Percentiles rank a stretch among this genome's conserved stretches.
phyloP scores from a whole-genome alignment of 345 rosid genomes.

The Boechera divaricarpa region DNA sequence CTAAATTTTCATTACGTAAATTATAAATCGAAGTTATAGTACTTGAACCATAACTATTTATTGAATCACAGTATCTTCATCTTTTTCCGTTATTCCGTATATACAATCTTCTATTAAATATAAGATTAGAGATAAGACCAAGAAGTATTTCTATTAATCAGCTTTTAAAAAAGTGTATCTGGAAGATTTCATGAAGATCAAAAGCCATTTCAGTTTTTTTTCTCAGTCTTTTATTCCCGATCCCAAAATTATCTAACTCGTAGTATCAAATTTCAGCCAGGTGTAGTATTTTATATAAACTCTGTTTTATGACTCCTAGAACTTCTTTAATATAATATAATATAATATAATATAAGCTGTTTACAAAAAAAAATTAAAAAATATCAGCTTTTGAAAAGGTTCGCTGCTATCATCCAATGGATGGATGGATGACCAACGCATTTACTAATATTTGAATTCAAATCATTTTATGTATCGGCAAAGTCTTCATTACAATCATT shows the following conservation, averaged over 20 bases:
- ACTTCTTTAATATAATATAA: too few species aligned
- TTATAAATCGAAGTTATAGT: not conserved
- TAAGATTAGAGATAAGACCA: not conserved
- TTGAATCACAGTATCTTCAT: not conserved
- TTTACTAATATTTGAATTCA: not conserved
- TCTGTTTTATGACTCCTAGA: too few species aligned
- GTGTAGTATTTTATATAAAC: too few species aligned
- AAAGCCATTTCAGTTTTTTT: too few species aligned
- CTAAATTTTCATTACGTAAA: not conserved
- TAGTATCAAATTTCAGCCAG: too few species aligned
- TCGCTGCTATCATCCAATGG: not conserved
- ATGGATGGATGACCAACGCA: not conserved
- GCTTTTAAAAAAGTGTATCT: not conserved
- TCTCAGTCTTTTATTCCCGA: too few species aligned
- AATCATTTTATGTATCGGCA: not conserved
- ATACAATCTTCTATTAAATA: not conserved
- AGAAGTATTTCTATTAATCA: not conserved
- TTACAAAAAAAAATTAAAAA: too few species aligned
- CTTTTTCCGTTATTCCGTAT: not conserved
- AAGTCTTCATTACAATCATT: slow-evolving; percentile 11
- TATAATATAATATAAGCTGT: too few species aligned
- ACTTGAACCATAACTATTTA: not conserved
- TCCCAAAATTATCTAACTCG: too few species aligned
- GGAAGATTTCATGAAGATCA: too few species aligned
- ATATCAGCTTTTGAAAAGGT: not conserved